Evolutionary conservation across 345 rosid species (phyloP), one percentile per base, ranked within the genome.

Genomic region (Turnera subulata): DNA sequence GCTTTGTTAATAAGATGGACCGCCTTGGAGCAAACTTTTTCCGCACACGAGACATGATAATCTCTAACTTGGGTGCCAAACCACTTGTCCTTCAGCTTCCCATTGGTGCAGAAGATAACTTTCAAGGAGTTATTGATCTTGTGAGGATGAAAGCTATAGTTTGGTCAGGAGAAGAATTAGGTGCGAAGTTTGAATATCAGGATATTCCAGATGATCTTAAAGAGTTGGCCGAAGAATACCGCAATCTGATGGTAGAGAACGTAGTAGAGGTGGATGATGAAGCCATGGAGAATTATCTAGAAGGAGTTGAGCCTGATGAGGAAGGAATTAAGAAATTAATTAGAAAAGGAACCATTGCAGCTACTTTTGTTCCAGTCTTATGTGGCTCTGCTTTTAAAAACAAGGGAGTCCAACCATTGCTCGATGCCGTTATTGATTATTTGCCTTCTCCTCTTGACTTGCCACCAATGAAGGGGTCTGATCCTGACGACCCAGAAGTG

Each of bases 91-190:
- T 92, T 70, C 97, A 92, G 65, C 9, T 92, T 17, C 99, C 99
- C 2, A 47, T 89, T 66, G 99, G 99, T 75, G 75, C 94, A 5
- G 97, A 92, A 63, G 98, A 92, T 70, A 69, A 8, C 1, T 92
- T 92, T 55, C 46, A 76, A 73, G 97, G 99, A 13, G 82, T 86
- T 57, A 53, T 89, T 67, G 99, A 92, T 78, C 88, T 92, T 55
- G 86, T 85, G 67, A 78, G 59, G 81, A 89, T 89, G 99, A 80
- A 85, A 70, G 97, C 99, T 50, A 64, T 86, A 20, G 56, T 89
- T 18, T 92, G 99, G 97, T 84, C 95, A 1, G 97, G 99, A 35
- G 97, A 89, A 80, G 96, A 92, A 74, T 73, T 92, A 65, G 99
- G 99, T 67, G 99, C 99, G 1, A 86, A 92, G 76, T 92, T 92